Conservation (phyloP, 208 protist genomes). For the Leishmania lainsoni region DNA sequence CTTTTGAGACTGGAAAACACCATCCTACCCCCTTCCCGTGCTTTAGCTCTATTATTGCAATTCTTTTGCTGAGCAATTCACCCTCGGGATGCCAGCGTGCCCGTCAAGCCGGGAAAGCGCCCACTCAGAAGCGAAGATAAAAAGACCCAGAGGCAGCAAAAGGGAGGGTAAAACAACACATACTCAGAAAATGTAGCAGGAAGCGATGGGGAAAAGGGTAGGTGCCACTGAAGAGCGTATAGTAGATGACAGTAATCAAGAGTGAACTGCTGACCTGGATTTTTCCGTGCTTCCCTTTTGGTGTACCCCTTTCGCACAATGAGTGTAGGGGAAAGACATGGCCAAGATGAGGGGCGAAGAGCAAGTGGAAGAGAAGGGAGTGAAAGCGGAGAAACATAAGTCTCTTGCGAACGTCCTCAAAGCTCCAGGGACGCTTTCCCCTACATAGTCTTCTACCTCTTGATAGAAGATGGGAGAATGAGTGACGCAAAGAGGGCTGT, state of each 20-base stretch:
- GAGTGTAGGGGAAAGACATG: neutral
- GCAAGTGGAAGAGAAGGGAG: neutral
- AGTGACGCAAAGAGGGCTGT: neutral
- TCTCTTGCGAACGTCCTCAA: neutral
- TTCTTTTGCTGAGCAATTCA: neutral
- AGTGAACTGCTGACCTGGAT: neutral
- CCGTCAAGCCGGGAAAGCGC: neutral
- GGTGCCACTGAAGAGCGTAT: neutral
- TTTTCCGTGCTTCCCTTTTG: neutral
- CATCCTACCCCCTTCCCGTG: neutral
- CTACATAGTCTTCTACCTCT: neutral
- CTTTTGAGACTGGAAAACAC: neutral
- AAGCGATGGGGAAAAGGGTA: constrained; percentile 2
- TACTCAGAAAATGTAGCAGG: constrained; percentile 4
- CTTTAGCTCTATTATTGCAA: neutral
- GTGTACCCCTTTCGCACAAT: neutral
- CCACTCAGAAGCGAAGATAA: neutral
- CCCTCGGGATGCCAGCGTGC: neutral
- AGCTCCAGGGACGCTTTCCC: neutral
- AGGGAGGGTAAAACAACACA: constrained; percentile 10
- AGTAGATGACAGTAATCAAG: neutral
- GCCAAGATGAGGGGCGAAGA: neutral
- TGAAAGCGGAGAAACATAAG: neutral
- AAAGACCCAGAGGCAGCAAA: constrained; percentile 5
- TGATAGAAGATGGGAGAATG: neutral